These are phyloP conservation scores for Podospora pseudocomata DNA, from an alignment of 495 filamentous ascomycete species.

Conservation along the genomic window DNA sequence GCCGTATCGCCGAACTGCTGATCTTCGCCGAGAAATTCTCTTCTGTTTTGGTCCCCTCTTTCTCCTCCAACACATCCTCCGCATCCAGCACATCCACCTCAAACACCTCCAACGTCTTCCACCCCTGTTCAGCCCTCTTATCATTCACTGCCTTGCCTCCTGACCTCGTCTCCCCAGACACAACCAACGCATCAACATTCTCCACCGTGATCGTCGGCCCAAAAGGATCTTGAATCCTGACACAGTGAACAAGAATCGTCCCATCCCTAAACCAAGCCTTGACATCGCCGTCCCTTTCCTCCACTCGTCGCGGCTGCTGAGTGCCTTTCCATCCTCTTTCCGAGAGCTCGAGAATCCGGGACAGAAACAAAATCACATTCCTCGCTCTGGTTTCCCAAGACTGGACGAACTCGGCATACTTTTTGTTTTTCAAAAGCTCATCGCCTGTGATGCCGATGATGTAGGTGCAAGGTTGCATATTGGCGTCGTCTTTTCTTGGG, in stretches of 20 bases:
- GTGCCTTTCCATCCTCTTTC: constrained; percentile 37
- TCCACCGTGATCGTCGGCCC: constrained; percentile 88
- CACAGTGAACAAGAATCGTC: constrained; percentile 59
- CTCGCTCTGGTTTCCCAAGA: constrained; percentile 70
- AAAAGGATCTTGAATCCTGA: constrained; percentile 82
- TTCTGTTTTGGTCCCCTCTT: constrained; percentile 27
- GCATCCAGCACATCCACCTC: constrained; percentile 89
- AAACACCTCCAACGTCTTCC: constrained; percentile 71
- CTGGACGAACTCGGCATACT: constrained; percentile 74
- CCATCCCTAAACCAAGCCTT: constrained; percentile 41
- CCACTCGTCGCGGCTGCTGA: constrained; percentile 11
- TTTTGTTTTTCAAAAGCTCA: constrained; percentile 79
- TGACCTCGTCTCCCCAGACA: constrained; percentile 82
- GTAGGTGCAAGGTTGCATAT: constrained; percentile 46
- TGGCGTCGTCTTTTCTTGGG: constrained; percentile 36
- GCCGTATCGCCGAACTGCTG: constrained; percentile 71
- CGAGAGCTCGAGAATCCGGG: constrained; percentile 59
- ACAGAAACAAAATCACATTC: constrained; percentile 66
- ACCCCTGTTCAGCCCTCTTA: constrained; percentile 72
- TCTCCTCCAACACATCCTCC: constrained; percentile 52
- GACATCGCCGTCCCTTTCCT: constrained; percentile 37
- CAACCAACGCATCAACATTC: constrained; percentile 72
- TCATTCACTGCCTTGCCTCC: constrained; percentile 83
- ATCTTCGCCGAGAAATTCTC: constrained; percentile 77
- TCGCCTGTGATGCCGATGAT: constrained; percentile 87